Evolutionary conservation across 148 eudicot genomes (phyloP).

Genomic region (Rhododendron ferrugineum): DNA sequence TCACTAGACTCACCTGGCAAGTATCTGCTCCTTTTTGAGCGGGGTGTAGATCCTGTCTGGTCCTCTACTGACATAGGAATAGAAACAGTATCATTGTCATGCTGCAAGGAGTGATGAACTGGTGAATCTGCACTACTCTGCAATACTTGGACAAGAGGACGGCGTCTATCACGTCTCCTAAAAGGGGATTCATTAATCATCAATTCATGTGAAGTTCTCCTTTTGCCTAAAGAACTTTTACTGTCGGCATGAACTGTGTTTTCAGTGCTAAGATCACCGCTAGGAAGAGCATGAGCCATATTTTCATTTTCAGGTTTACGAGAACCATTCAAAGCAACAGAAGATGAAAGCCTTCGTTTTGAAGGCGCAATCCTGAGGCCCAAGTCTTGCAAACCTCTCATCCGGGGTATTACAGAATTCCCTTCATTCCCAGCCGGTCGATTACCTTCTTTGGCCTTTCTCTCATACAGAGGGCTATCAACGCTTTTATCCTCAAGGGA

Average conservation of each 20-base stretch:
- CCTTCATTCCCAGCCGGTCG: slow-evolving; percentile 33
- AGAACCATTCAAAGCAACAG: slow-evolving; percentile 30
- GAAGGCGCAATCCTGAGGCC: slow-evolving; percentile 37
- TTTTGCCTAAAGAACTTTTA: slow-evolving; percentile 29
- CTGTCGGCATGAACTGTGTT: slow-evolving; percentile 26
- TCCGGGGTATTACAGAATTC: slow-evolving; percentile 31
- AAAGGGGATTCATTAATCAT: slow-evolving; percentile 32
- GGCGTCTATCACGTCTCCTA: slow-evolving; percentile 49
- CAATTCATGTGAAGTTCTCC: slow-evolving; percentile 36
- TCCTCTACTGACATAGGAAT: slow-evolving; percentile 29
- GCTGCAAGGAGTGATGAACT: slow-evolving; percentile 30
- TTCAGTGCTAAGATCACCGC: slow-evolving; percentile 22
- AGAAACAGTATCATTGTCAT: slow-evolving; percentile 22
- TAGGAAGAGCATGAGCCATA: slow-evolving; percentile 25
- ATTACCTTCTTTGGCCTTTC: slow-evolving; percentile 29
- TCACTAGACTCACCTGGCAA: slow-evolving; percentile 32
- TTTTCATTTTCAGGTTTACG: slow-evolving; percentile 24
- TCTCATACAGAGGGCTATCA: slow-evolving; percentile 18
- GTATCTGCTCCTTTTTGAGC: slow-evolving; percentile 31
- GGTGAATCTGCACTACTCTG: slow-evolving; percentile 32
- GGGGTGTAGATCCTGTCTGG: slow-evolving; percentile 29
- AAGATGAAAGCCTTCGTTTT: slow-evolving; percentile 27
- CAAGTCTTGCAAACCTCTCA: slow-evolving; percentile 49
- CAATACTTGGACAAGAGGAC: slow-evolving; percentile 38
- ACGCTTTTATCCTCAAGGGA: slow-evolving; percentile 30